Evolutionary conservation across 495 filamentous ascomycete genomes (phyloP), one percentile per base, ranked within the genome.

Genomic region (Thozetella sp.): DNA sequence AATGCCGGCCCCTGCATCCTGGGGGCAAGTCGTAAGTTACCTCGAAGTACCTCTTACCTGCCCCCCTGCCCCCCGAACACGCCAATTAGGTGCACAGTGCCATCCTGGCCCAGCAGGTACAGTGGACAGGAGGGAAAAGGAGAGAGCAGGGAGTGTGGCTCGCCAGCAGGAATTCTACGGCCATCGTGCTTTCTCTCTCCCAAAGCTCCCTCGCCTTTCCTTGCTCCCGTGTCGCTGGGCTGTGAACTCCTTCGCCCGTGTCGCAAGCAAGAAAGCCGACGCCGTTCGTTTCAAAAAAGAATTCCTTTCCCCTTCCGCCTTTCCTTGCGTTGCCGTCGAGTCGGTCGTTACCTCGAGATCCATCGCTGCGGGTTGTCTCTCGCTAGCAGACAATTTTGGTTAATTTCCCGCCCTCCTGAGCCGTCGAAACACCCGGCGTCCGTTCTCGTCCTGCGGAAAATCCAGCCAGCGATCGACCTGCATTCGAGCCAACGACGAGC

Each of bases 351-450:
- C 15, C 15, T 37, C 15, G 6, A 15, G 30, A 6, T 37, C 15
- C 30, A 6, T 15, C n/a, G n/a, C 43, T 20, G 10, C 43, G 3
- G 20, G n/a, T 48, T 48, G n/a, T 20, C 43, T 10, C 43, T 20
- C 43, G 43, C n/a, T 48, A 48, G 43, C n/a, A 20, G 43, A 4
- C 20, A 4, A 15, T 11, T 48, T 20, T 48, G 43, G 43, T 11
- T 48, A 50, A 25, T 11, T 22, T 50, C n/a, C 22, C 54, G 43
- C 54, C 55, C 46, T 50, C 12, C 27, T 23, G 25, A 43, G 15
- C 56, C 24, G 37, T 57, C 58, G 58, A 57, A 58, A 61, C 58
- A 30, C 55, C 55, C 45, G 58, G 43, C 19, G 24, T 23, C 56
- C 51, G 58, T 56, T 56, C 43, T 58, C 40, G 43, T 55, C 58